Evolutionary conservation across 805 yeast species (phyloP).

Genomic region (Lachancea thermotolerans): DNA sequence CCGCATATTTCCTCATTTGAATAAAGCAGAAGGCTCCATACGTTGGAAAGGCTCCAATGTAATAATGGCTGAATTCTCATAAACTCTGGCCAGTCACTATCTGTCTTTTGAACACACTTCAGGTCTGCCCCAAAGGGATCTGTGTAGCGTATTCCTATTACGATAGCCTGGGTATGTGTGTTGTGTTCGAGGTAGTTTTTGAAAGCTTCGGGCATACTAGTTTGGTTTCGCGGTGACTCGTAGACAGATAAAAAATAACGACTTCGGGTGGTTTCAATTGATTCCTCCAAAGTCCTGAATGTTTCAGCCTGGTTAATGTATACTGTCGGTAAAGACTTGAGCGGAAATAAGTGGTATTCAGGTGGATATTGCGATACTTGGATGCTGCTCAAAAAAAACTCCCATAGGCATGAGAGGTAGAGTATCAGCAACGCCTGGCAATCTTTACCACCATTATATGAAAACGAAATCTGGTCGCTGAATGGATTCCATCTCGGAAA

Average conservation of each 20-base stretch:
- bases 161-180: slow-evolving; percentile 57
- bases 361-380: slow-evolving; percentile 21
- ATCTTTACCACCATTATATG: slow-evolving; percentile 96
- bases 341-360: slow-evolving; percentile 21
- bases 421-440: slow-evolving; percentile 82
- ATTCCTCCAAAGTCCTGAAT: slow-evolving; percentile 62
- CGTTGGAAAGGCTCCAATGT: slow-evolving; percentile 76
- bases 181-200: slow-evolving; percentile 47
- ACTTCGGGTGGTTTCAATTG: slow-evolving; percentile 49
- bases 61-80: slow-evolving; percentile 80
- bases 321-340: slow-evolving; percentile 40
- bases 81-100: slow-evolving; percentile 87
- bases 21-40: slow-evolving; percentile 74
- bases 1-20: slow-evolving; percentile 61
- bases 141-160: slow-evolving; percentile 81
- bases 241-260: slow-evolving; percentile 49
- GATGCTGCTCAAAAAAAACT: slow-evolving; percentile 16
- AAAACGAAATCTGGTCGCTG: slow-evolving; percentile 56
- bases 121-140: slow-evolving; percentile 76
- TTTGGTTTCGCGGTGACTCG: slow-evolving; percentile 28
- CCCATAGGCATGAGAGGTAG: slow-evolving; percentile 51
- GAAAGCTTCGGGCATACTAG: slow-evolving; percentile 62
- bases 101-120: slow-evolving; percentile 62
- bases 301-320: slow-evolving; percentile 71
- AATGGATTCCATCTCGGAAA: slow-evolving; percentile 28